These are phyloP conservation scores for Leccinum rimulosum DNA, from an alignment of 768 basidiomycete species.

Conservation along the genomic window DNA sequence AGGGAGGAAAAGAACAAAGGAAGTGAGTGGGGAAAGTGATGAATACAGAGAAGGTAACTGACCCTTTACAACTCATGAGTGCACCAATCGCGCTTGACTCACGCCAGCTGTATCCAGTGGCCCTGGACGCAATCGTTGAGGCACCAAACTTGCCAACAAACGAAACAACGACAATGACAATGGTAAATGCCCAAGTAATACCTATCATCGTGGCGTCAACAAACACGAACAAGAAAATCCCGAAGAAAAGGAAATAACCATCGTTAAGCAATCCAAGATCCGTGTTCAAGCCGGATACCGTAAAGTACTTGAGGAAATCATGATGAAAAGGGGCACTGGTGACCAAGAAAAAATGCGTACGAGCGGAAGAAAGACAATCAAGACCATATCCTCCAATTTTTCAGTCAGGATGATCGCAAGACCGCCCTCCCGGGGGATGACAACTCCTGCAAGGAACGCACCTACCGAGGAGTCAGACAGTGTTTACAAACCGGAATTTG, in stretches of 20 bases:
- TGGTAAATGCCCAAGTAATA: conserved; percentile 84
- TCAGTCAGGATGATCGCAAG: conserved; percentile 86
- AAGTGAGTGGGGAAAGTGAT: background rate
- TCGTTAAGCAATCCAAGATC: conserved; percentile 80
- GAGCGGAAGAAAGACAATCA: conserved; percentile 85
- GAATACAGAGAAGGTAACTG: conserved; percentile 2
- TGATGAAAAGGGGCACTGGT: background rate
- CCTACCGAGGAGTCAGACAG: conserved; percentile 36
- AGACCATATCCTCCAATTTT: conserved; percentile 92
- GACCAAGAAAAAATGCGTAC: conserved; percentile 34
- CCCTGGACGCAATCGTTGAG: conserved; percentile 66
- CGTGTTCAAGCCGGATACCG: conserved; percentile 87
- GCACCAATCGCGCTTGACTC: conserved; percentile 85
- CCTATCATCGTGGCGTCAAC: conserved; percentile 36
- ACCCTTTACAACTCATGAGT: conserved; percentile 97
- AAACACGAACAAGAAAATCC: background rate
- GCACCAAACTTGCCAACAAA: conserved; percentile 92
- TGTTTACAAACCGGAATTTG: background rate
- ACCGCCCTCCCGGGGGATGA: conserved; percentile 85
- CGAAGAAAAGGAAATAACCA: conserved; percentile 39
- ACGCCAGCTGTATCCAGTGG: conserved; percentile 70
- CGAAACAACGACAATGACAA: conserved; percentile 74
- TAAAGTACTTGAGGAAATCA: conserved; percentile 69
- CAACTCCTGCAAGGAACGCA: conserved; percentile 77
- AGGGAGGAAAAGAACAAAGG: background rate